Evolutionary conservation across 805 yeast genomes (phyloP).

Genomic region (Wickerhamiella azymoides): DNA sequence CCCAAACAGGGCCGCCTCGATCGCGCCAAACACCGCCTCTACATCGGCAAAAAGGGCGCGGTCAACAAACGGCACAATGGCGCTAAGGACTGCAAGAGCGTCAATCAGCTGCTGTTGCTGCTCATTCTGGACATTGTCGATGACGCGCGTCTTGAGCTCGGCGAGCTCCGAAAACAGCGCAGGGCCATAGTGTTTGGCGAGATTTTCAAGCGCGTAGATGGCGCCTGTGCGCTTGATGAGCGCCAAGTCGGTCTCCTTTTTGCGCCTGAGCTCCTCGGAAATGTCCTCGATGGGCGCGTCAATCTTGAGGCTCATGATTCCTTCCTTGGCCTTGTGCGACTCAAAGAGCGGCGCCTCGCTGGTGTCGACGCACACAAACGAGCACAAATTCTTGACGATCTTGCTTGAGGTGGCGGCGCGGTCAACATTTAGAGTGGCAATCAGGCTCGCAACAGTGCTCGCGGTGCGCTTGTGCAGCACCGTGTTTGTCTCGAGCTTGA

Average conservation of each 20-base stretch:
- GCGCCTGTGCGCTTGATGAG: constrained; percentile 79
- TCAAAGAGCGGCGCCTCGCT: constrained; percentile 88
- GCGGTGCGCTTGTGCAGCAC: constrained; percentile 64
- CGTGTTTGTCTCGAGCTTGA: constrained; percentile 57
- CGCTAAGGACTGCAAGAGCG: constrained; percentile 67
- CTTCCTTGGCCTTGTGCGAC: constrained; percentile 42
- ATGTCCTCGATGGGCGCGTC: constrained; percentile 42
- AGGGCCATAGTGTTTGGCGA: constrained; percentile 41
- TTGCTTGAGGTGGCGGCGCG: constrained; percentile 75
- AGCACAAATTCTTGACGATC: constrained; percentile 79
- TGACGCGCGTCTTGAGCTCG: constrained; percentile 29
- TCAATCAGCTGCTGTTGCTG: constrained; percentile 60
- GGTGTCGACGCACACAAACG: constrained; percentile 87
- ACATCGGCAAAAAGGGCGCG: constrained; percentile 32
- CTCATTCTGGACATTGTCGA: constrained; percentile 20
- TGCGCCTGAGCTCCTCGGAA: constrained; percentile 33
- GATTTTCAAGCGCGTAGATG: constrained; percentile 45
- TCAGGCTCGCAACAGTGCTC: constrained; percentile 47
- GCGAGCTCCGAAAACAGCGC: constrained; percentile 48
- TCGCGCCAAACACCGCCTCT: constrained; percentile 32
- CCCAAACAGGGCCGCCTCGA: constrained; percentile 45
- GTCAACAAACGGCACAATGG: constrained; percentile 52
- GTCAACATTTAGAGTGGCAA: constrained; percentile 37
- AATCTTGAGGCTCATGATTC: constrained; percentile 53
- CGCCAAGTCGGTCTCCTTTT: constrained; percentile 41